Evolutionary conservation across 139 green algal genomes (phyloP), one percentile per base, ranked within the genome.

Genomic region (Micractinium conductrix): DNA sequence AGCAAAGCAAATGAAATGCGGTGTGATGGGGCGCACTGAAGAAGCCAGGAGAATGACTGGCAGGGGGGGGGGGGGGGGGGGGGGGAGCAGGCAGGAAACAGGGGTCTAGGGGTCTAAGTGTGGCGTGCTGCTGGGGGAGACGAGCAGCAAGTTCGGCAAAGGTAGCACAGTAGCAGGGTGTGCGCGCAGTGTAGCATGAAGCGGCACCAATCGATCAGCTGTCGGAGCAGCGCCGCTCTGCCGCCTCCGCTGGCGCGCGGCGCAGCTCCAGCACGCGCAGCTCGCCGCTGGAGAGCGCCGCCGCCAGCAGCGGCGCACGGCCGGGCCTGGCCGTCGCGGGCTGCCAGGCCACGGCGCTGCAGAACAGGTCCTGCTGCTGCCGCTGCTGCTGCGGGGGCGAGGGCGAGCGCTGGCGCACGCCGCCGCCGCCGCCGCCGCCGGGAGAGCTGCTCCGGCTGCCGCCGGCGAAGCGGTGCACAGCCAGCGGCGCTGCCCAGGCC

Each of bases 331-430:
- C 43, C 17, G 28, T 75, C 17, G n/a, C 69, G 3, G 85, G 79
- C 71, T 90, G 86, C 87, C 87, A 91, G 21, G 44, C 68, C 69
- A 91, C 87, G 21, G 87, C 87, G 73, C 85, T 91, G 55, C 78
- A 90, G 30, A 91, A 90, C 14, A 58, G 50, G 6, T 60, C 80
- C 35, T 63, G 74, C 43, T 60, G 38, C 67, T 50, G n/a, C 50
- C 44, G 10, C 26, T 88, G 68, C 67, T 63, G 69, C 69, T 21
- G 58, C 67, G 38, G 79, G 4, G 7, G 35, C 33, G 37, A 10
- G 33, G 38, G 67, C 53, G 16, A 43, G 33, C n/a, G 63, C 17
- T n/a, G 63, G 44, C 60, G 30, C 28, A 35, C 0, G 48, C 37
- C 28, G 35, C 21, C 40, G 37, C 19, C n/a, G 2, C 14, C 16